Base-by-base conservation (phyloP, 805 yeast genomes). In the Clavispora carvajalis region DNA sequence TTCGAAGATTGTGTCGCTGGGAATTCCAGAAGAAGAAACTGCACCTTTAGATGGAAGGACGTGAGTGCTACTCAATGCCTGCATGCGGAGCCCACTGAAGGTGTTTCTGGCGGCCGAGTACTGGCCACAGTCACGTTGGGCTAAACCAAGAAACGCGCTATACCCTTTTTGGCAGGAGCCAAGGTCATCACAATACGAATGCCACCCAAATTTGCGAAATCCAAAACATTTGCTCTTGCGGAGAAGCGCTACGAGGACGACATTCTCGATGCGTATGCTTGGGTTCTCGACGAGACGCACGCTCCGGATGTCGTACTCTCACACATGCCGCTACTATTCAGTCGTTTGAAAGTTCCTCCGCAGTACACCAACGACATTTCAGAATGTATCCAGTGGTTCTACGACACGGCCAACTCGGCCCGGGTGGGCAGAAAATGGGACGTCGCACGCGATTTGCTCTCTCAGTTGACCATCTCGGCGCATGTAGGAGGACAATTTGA, bases 351-450 rank as follows among this genome's bases (percentile, higher is more conserved):
- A 9, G 55, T 69, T 10, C 74, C 68, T 1, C 18, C 22, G 7
- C 59, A 63, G 31, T 68, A 61, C 50, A 56, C 57, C 3, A 29
- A 40, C 9, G 74, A 69, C 45, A 54, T 68, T n/a, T 26, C 34
- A 2, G 40, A 50, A 17, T 57, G 65, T 39, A 48, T 66, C 10
- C 59, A 58, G 21, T 65, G 62, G 53, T 67, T 55, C 47, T 68
- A 69, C 46, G 55, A 48, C 17, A 51, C 54, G 26, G 47, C 52
- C n/a, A 40, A 39, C 15, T 31, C 33, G 7, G 3, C 43, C 24
- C 8, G 44, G 17, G 4, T 5, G 44, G 28, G 57, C 30, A 39
- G 44, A 12, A 57, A 55, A 34, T 64, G 62, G 47, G 42, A 46
- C 13, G 62, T 53, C 7, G 54, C 60, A 1, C 41, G 55, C 18